phyloP scores from a whole-genome alignment of 179 eudicot genomes.

The Vitellaria paradoxa region DNA sequence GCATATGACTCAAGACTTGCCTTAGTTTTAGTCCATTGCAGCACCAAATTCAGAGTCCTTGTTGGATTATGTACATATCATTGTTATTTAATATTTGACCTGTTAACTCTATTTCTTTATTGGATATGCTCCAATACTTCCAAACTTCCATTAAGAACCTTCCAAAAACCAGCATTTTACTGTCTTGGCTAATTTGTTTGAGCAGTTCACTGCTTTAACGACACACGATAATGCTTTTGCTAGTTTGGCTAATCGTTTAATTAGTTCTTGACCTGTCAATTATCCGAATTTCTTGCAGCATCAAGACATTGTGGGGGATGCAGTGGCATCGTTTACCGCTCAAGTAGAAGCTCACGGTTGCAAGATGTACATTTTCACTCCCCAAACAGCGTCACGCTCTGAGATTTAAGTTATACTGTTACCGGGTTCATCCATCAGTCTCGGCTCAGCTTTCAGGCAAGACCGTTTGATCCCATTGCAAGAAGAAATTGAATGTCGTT shows the following conservation, averaged over 20 bases:
- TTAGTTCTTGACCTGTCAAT: neutral
- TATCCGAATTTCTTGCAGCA: slow-evolving; percentile 45
- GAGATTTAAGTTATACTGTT: slow-evolving; percentile 8
- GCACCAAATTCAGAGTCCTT: neutral
- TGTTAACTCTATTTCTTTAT: neutral
- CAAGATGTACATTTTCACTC: slow-evolving; percentile 74
- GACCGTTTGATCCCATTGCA: neutral
- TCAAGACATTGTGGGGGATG: slow-evolving; percentile 39
- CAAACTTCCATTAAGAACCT: neutral
- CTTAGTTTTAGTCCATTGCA: neutral
- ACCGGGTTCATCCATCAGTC: neutral
- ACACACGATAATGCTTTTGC: too few species aligned
- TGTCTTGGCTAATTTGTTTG: neutral
- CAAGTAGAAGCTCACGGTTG: slow-evolving; percentile 64
- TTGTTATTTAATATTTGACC: neutral
- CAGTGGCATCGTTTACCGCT: slow-evolving; percentile 54
- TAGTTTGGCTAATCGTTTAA: too few species aligned
- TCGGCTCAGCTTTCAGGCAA: neutral
- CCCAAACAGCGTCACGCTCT: slow-evolving; percentile 18
- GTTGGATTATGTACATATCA: neutral
- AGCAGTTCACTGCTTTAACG: too few species aligned
- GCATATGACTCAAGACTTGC: neutral
- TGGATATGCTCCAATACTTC: neutral
- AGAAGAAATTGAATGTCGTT: neutral
- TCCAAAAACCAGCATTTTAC: neutral